These are phyloP conservation scores for Tylopilus sp. DNA, from an alignment of 768 basidiomycete species.

Conservation along the genomic window DNA sequence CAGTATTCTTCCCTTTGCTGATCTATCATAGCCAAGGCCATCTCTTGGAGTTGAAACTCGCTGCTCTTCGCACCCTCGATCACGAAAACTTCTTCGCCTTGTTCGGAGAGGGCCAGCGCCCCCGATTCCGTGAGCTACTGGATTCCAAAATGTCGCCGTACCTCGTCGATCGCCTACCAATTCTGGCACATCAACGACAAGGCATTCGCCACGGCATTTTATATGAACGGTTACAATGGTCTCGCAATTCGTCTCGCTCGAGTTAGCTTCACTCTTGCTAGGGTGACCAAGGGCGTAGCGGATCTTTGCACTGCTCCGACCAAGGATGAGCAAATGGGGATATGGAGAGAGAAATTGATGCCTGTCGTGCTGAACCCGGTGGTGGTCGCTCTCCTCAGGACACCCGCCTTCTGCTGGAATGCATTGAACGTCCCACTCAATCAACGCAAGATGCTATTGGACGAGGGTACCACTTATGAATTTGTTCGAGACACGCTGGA, in stretches of 20 bases:
- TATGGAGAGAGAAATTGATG: conserved; percentile 59
- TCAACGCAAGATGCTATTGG: conserved; percentile 58
- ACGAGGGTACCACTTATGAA: conserved; percentile 47
- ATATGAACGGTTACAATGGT: conserved; percentile 64
- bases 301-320: conserved; percentile 53
- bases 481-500: conserved; percentile 52
- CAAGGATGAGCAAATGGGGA: conserved; percentile 51
- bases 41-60: conserved; percentile 75
- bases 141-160: conserved; percentile 60
- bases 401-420: conserved; percentile 63
- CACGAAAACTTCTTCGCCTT: conserved; percentile 63
- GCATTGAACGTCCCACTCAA: conserved; percentile 74
- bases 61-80: conserved; percentile 51
- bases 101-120: conserved; percentile 63
- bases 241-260: conserved; percentile 63
- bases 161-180: conserved; percentile 68
- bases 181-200: conserved; percentile 68
- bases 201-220: conserved; percentile 53
- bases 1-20: neutral
- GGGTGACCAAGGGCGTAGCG: conserved; percentile 53
- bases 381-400: conserved; percentile 48
- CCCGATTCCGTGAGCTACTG: conserved; percentile 56
- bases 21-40: conserved; percentile 56
- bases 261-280: conserved; percentile 55
- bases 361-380: conserved; percentile 59